Evolutionary conservation across 2,329 filamentous ascomycete species (phyloP), one percentile per base, ranked within the genome.

Genomic region (Exophiala sideris): DNA sequence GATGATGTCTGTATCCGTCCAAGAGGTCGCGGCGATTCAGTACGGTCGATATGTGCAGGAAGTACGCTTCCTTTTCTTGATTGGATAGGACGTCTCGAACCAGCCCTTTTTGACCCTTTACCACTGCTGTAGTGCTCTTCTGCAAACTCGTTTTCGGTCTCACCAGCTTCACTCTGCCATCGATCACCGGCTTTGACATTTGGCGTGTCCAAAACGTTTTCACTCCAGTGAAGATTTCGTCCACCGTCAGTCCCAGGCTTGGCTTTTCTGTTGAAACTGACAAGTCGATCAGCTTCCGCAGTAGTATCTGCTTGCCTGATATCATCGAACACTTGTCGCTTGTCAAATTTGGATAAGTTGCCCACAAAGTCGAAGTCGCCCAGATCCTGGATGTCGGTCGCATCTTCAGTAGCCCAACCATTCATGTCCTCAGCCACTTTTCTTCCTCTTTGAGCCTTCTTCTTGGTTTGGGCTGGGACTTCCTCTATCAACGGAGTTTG

Each of bases 351-450:
- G 44, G 89, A 91, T 32, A 97, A 78, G 61, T 91, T 91, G 50
- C 84, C 85, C 64, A 89, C 86, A 65, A 97, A 97, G 70, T 97
- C 92, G 64, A 97, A 97, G 57, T 97, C 94, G 9, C 88, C 89
- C 77, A 94, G 82, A 67, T 95, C 92, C 71, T 92, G 89, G 18
- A 94, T 89, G 67, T 97, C 94, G 0, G 90, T 96, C 18, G 92
- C 91, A 66, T 97, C 92, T 67, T 96, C 94, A 0, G 92, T 96
- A 3, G 89, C 91, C 91, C 92, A 97, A 3, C 90, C 92, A 68
- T 90, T 95, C 40, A 89, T 72, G 50, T 79, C 76, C 52, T 82
- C 79, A 7, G 64, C 81, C 33, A 65, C 59, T 62, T 73, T 71
- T 61, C 71, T 67, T 70, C 71, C 65, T 57, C 70, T 68, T 57